Evolutionary conservation across 805 yeast genomes (phyloP).

Genomic region (Nakazawaea populi): DNA sequence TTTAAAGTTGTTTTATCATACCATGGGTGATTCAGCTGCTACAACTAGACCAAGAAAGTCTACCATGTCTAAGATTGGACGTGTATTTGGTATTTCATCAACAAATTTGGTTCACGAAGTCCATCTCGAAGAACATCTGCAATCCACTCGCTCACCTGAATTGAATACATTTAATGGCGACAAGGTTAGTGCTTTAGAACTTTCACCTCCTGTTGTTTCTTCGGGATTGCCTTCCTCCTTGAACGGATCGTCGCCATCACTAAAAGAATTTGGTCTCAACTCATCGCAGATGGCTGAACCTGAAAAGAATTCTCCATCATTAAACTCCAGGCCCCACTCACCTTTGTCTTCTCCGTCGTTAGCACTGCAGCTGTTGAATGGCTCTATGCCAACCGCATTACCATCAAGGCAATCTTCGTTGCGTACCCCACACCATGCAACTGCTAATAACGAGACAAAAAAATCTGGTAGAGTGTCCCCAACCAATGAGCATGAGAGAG

Average conservation of each 20-base stretch:
- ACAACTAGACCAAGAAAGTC: conserved; percentile 16
- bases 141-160: neutral
- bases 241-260: neutral
- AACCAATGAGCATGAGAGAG: neutral
- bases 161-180: neutral
- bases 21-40: conserved; percentile 10
- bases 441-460: neutral
- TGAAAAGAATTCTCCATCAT: neutral
- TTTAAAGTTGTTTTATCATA: neutral
- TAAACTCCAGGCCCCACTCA: conserved; percentile 6
- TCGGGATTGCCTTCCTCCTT: neutral
- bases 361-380: neutral
- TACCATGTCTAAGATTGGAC: conserved; percentile 18
- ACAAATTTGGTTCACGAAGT: conserved; percentile 7
- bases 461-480: conserved; percentile 2
- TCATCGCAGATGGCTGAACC: neutral
- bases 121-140: neutral
- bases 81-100: conserved; percentile 17
- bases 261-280: neutral
- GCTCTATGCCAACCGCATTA: neutral
- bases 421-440: conserved; percentile 7
- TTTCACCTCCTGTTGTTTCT: neutral
- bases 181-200: neutral
- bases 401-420: conserved; percentile 13
- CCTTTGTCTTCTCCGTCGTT: conserved; percentile 11